Percentiles rank a stretch among this genome's conserved stretches.
phyloP scores from a whole-genome alignment of 495 filamentous ascomycete species.

The Cairneyella variabilis region DNA sequence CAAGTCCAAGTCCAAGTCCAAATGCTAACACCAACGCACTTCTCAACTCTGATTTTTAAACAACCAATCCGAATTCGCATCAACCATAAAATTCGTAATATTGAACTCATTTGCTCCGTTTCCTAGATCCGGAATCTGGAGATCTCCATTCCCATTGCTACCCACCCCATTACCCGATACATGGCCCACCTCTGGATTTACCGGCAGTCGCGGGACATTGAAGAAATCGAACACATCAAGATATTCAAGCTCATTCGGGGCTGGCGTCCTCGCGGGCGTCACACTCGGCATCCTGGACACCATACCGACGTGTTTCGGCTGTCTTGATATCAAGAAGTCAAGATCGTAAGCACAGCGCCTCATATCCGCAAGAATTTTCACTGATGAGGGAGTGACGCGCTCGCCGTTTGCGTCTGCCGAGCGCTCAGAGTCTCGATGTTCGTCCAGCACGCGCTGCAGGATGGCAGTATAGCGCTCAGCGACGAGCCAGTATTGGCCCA shows the following conservation, averaged over 20 bases:
- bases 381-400: constrained; percentile 71
- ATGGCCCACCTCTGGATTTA: constrained; percentile 17
- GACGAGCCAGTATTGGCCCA: constrained; percentile 81
- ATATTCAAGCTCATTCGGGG: constrained; percentile 78
- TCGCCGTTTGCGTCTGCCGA: constrained; percentile 52
- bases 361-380: constrained; percentile 88
- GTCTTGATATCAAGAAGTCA: constrained; percentile 80
- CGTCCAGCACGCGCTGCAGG: constrained; percentile 76
- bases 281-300: constrained; percentile 30
- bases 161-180: constrained; percentile 3
- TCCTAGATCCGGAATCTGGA: constrained; percentile 17
- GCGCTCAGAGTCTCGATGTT: constrained; percentile 73
- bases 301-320: constrained; percentile 54
- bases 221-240: constrained; percentile 94
- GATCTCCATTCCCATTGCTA: constrained; percentile 19
- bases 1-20: no score
- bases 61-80: constrained; percentile 62
- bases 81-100: constrained; percentile 63
- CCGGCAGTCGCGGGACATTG: constrained; percentile 74
- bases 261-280: constrained; percentile 55
- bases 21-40: no score
- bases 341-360: constrained; percentile 79
- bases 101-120: constrained; percentile 47
- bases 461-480: constrained; percentile 79
- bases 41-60: constrained; percentile 36